phyloP scores from a whole-genome alignment of 1,284 basidiomycete species.

The Sporisorium exsertum region DNA sequence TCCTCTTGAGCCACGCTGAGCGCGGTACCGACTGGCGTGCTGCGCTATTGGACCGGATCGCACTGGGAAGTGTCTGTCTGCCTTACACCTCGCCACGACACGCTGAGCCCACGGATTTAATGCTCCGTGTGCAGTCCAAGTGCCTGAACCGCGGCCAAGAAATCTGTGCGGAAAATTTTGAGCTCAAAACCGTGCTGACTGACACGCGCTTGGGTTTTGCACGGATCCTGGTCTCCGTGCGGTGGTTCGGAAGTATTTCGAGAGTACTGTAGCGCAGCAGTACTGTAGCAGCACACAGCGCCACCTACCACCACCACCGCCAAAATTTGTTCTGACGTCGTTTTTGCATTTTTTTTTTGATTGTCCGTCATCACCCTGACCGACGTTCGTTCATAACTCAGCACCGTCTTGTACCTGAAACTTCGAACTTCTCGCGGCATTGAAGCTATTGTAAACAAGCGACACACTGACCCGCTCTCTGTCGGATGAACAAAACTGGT shows the following conservation, averaged over 20 bases:
- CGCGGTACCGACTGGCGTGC: not conserved
- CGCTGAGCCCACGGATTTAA: not conserved
- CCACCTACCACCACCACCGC: not conserved
- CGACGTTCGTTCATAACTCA: too few relatives aligned
- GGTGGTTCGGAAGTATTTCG: not conserved
- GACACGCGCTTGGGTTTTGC: not conserved
- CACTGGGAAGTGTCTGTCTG: not conserved
- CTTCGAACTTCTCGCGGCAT: too few relatives aligned
- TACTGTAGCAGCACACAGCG: not conserved
- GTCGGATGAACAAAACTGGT: not conserved
- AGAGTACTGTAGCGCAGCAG: not conserved
- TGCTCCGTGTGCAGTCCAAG: not conserved
- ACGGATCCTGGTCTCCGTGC: constrained; percentile 2
- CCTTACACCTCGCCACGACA: not conserved
- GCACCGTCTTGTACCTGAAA: too few relatives aligned
- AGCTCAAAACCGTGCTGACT: not conserved
- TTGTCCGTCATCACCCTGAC: not conserved
- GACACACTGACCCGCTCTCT: too few relatives aligned
- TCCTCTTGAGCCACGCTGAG: not conserved
- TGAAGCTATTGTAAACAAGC: too few relatives aligned
- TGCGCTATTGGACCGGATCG: not conserved
- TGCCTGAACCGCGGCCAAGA: not conserved
- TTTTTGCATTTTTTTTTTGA: not conserved
- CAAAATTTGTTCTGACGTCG: not conserved
- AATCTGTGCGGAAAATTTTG: not conserved